A percentile compares a stretch with the other conserved stretches of the same genome.
Evolutionary conservation across 1,139 yeast species (phyloP).

Genomic region (Kurtzmaniella quercitrusa): DNA sequence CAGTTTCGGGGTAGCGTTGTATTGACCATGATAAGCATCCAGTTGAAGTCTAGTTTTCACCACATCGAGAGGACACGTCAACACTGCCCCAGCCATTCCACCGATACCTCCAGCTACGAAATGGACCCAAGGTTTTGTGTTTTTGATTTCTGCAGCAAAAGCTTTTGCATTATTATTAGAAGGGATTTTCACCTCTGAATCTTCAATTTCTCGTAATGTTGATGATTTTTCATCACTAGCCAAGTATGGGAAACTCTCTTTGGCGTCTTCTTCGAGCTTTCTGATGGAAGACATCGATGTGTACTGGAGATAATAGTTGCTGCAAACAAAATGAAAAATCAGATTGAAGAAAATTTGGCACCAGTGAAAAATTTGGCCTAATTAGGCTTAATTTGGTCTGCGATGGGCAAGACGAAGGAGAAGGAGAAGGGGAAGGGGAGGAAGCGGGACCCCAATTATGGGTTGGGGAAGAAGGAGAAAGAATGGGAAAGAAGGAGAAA

Average conservation of each 20-base stretch:
- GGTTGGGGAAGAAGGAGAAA: too few species aligned
- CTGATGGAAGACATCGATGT: constrained; percentile 10
- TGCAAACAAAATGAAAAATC: background rate
- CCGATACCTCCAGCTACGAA: constrained; percentile 99
- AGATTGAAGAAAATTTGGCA: background rate
- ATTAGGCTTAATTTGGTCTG: background rate
- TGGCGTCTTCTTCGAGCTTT: constrained; percentile 50
- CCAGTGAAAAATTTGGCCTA: background rate
- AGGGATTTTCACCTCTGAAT: constrained; percentile 14
- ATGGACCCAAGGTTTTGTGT: constrained; percentile 85
- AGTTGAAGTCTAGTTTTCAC: constrained; percentile 94
- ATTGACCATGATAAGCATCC: constrained; percentile 55
- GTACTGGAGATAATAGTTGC: background rate
- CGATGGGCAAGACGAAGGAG: background rate
- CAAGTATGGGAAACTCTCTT: constrained; percentile 55
- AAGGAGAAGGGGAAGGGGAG: background rate
- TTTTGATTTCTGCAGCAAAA: constrained; percentile 10
- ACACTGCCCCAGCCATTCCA: constrained; percentile 95
- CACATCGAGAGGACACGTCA: constrained; percentile 93
- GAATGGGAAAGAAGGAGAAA: too few species aligned
- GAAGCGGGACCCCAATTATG: too few species aligned
- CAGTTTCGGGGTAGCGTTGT: constrained; percentile 40
- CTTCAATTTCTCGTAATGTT: constrained; percentile 34
- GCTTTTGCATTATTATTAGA: constrained; percentile 7
- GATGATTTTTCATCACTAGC: constrained; percentile 68